Base-by-base conservation (phyloP, 169 alveolate genomes). In the Neospora caninum region DNA sequence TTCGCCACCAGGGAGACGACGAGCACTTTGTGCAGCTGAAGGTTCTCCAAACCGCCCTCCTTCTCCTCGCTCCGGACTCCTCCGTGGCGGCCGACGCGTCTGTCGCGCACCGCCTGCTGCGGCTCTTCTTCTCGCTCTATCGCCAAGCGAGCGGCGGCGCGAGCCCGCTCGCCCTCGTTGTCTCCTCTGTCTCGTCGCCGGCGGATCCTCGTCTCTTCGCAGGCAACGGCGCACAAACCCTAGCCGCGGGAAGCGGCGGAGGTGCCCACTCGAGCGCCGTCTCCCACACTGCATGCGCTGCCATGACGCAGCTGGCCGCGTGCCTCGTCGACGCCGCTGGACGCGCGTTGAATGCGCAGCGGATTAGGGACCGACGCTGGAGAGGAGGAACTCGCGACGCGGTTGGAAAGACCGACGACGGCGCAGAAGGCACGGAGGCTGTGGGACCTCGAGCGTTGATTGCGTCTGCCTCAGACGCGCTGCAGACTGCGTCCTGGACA, bases 41-140 rank as follows among this genome's bases (percentile, higher is more conserved):
- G 67, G 89, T 82, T 13, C 89, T 82, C 7, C 89, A 82, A 36
- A 82, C 89, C 10, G 89, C 89, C 9, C 64, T 82, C 6, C 89
- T 82, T 25, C 64, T 82, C 38, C 25, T 82, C 38, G 89, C 89
- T 10, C 89, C 89, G 18, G 89, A 82, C 41, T 38, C 89, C 31
- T 64, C 89, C 25, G 89, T 82, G 54, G 64, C 39, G 34, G 89
- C 89, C 34, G 89, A 82, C 67, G 89, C 53, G 13, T 22, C 53
- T 22, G 89, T 82, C 41, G 89, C 89, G 31, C 67, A 82, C 38
- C 53, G 64, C 38, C 89, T 82, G 16, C 69, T 82, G 69, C 67
- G 41, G 38, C 53, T 82, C 67, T 82, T 82, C 89, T 41, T 42
- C 38, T 22, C 89, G 4, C 67, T 82, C 67, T 82, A 82, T 36